Percentiles rank a stretch among this genome's conserved stretches.
Evolutionary conservation across 768 basidiomycete species (phyloP).

Genomic region (Podaxis sp.): DNA sequence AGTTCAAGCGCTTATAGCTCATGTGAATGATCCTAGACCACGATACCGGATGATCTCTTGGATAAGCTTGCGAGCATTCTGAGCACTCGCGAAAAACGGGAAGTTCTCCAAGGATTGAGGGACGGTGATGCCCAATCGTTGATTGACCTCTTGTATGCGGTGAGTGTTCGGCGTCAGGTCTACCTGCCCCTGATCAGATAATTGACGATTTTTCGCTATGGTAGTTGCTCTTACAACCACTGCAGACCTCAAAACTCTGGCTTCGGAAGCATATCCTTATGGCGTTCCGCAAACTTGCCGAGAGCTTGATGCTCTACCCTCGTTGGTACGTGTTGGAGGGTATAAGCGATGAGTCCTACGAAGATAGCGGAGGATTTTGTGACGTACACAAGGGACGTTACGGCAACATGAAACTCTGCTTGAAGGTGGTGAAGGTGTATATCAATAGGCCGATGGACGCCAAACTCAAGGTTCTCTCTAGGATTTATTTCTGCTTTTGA

Average conservation of each 20-base stretch:
- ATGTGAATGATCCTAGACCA: no score
- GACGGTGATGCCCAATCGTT: neutral
- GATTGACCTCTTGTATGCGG: neutral
- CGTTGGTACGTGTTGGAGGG: slow-evolving; percentile 22
- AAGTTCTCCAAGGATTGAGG: neutral
- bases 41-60: neutral
- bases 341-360: slow-evolving; percentile 13
- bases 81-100: neutral
- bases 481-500: slow-evolving; percentile 6
- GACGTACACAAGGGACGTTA: slow-evolving; percentile 26
- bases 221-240: neutral
- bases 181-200: neutral
- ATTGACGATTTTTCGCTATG: neutral
- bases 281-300: slow-evolving; percentile 18
- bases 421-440: slow-evolving; percentile 27
- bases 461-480: slow-evolving; percentile 21
- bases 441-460: slow-evolving; percentile 15
- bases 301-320: slow-evolving; percentile 26
- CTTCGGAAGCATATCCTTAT: neutral
- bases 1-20: no score
- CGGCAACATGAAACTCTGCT: slow-evolving; percentile 18
- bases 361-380: slow-evolving; percentile 24
- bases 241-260: neutral
- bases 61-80: neutral
- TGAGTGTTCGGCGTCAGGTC: neutral